Percentiles rank a stretch among this genome's conserved stretches.
phyloP scores from a whole-genome alignment of 1,284 basidiomycete genomes.

The Flammula alnicola region DNA sequence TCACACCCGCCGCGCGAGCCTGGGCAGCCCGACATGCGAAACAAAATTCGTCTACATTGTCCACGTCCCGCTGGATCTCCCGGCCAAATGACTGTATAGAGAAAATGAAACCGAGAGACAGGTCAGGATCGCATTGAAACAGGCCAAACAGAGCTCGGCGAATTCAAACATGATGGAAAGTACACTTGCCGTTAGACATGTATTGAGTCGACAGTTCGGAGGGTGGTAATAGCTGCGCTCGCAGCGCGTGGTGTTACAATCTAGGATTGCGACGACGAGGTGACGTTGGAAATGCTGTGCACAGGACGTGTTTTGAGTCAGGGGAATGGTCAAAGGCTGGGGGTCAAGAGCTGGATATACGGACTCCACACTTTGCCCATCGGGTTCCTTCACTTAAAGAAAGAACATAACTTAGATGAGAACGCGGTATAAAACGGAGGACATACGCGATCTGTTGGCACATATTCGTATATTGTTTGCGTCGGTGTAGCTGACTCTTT shows the following conservation, averaged over 20 bases:
- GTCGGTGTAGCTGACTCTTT: constrained; percentile 5
- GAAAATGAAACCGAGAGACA: constrained; percentile 6
- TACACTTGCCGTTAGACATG: constrained; percentile 55
- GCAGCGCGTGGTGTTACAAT: constrained; percentile 64
- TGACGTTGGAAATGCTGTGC: constrained; percentile 75
- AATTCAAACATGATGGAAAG: no score
- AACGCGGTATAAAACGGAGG: constrained; percentile 9
- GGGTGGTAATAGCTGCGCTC: constrained; percentile 67
- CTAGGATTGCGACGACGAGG: constrained; percentile 67
- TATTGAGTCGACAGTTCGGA: constrained; percentile 51
- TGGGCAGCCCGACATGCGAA: constrained; percentile 48
- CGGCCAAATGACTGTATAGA: constrained; percentile 50
- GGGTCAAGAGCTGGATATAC: constrained; percentile 31
- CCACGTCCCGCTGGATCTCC: constrained; percentile 59
- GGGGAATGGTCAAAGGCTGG: not conserved
- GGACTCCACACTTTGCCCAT: constrained; percentile 69
- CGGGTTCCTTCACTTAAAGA: constrained; percentile 66
- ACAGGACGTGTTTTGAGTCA: constrained; percentile 10
- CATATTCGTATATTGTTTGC: no score
- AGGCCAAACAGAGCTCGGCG: constrained; percentile 1
- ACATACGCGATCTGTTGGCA: constrained; percentile 62
- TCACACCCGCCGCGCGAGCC: constrained; percentile 26
- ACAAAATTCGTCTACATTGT: constrained; percentile 61
- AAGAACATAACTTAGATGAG: constrained; percentile 13
- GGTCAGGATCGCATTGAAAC: constrained; percentile 7